A percentile compares a stretch with the other conserved stretches of the same genome.
These are phyloP conservation scores for Colletotrichum agaves DNA, from an alignment of 2,329 filamentous ascomycete genomes.

Conservation along the genomic window DNA sequence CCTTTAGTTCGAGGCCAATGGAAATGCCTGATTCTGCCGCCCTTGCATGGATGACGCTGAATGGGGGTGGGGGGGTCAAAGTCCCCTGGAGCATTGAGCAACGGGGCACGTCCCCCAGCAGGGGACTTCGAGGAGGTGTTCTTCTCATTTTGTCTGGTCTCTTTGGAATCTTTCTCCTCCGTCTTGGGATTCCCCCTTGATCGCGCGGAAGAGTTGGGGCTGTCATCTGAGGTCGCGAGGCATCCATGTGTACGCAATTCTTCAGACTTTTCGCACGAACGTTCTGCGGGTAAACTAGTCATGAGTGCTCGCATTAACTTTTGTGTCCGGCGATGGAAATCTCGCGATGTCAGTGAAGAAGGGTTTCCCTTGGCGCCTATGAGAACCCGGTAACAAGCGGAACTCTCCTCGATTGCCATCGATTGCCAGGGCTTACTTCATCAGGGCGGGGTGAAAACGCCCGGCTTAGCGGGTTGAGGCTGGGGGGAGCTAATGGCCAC, in stretches of 20 bases:
- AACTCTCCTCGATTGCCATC: too few relatives aligned
- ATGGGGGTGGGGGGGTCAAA: neutral
- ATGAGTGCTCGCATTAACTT: neutral
- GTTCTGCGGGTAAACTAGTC: constrained; percentile 6
- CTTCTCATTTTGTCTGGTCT: constrained; percentile 3
- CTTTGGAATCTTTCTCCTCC: neutral
- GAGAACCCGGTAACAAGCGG: too few relatives aligned
- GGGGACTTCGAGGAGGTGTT: neutral
- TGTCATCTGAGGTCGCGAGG: constrained; percentile 11
- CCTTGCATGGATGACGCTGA: constrained; percentile 2
- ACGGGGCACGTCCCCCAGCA: too few relatives aligned
- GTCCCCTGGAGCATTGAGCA: too few relatives aligned
- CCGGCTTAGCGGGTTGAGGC: constrained; percentile 12
- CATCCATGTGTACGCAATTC: neutral
- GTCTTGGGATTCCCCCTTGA: neutral
- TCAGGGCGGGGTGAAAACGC: constrained; percentile 13
- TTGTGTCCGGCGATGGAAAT: neutral
- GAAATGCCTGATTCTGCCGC: neutral
- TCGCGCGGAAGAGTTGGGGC: neutral
- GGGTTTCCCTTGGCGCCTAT: too few relatives aligned
- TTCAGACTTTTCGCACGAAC: constrained; percentile 18
- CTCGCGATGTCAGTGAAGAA: neutral
- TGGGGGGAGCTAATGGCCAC: neutral
- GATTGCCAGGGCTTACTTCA: too few relatives aligned
- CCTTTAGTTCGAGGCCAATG: neutral